Percentiles rank a stretch among this genome's conserved stretches.
phyloP scores from a whole-genome alignment of 208 protist genomes.

The Crithidia thermophila region DNA sequence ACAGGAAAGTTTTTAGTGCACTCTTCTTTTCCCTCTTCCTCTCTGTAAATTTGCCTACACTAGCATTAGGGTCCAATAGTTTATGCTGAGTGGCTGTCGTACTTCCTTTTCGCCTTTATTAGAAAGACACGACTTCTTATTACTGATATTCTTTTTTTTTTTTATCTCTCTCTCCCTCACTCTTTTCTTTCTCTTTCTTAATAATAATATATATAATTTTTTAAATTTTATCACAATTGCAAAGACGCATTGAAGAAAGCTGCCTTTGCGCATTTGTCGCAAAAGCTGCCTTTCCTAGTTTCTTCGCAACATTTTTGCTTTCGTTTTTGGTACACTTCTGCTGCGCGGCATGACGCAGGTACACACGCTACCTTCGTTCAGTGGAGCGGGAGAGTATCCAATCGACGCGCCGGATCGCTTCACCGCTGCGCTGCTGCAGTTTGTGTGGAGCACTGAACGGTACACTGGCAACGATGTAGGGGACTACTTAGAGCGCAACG shows the following conservation, averaged over 20 bases:
- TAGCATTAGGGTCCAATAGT: too few relatives aligned
- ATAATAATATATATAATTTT: conserved; percentile 2
- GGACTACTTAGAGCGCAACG: neutral
- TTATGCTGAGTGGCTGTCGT: too few relatives aligned
- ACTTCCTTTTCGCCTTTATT: too few relatives aligned
- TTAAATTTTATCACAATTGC: too few relatives aligned
- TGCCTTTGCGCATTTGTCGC: neutral
- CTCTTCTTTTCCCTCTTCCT: too few relatives aligned
- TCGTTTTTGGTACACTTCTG: neutral
- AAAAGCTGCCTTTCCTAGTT: neutral
- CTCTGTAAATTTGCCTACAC: too few relatives aligned
- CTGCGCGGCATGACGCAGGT: too few relatives aligned
- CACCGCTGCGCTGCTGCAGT: conserved; percentile 19
- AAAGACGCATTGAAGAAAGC: too few relatives aligned
- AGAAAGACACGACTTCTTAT: neutral
- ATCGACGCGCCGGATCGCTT: conserved; percentile 15
- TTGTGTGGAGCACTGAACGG: conserved; percentile 16
- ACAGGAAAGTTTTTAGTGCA: too few relatives aligned
- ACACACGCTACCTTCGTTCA: too few relatives aligned
- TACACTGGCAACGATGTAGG: neutral
- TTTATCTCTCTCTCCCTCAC: neutral
- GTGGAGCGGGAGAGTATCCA: neutral
- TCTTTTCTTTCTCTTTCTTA: neutral
- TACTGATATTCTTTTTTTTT: neutral
- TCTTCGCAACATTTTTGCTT: neutral